Base-by-base conservation (phyloP, 2,329 filamentous ascomycete genomes). In the Lecanicillium sp. region DNA sequence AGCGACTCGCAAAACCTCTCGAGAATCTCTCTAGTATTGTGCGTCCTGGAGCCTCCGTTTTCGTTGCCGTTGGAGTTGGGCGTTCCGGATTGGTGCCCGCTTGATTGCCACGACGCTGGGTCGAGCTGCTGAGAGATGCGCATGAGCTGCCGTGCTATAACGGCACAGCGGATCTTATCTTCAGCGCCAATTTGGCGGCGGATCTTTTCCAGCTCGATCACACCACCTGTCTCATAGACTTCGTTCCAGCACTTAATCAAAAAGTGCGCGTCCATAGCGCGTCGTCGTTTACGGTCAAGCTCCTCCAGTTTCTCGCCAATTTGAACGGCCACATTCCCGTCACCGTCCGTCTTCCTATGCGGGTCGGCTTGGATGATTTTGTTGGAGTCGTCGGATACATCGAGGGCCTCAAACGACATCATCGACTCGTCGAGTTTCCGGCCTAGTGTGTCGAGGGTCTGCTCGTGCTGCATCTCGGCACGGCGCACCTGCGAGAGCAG, bases 181-280 rank as follows among this genome's bases (percentile, higher is more conserved):
- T 95, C 89, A 10, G 85, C 84, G 18, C 84, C 84, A 2, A 87
- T 87, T 48, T 88, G 84, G 47, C 86, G 77, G 54, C 90, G 77
- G 43, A 97, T 81, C 46, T 94, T 88, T 59, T 97, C 87, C 34
- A 98, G 64, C n/a, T 84, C 81, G 8, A 84, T 83, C 40, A 97
- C 72, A 50, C 92, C 81, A 4, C 92, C 92, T 8, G 83, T 82
- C 54, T 95, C 89, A 61, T 83, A 89, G 50, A 98, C 87, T 55
- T 97, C 90, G 29, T 87, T 79, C 90, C 92, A 98, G 66, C 92
- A 98, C 57, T 94, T 85, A 47, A 98, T 88, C 43, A 98, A 64
- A 58, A 97, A 97, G 56, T 86, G 90, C 44, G 92, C 89, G 66
- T 98, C 92, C 58, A 92, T 74, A 22, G 92, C 92, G 43, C 90